phyloP scores from a whole-genome alignment of 805 yeast species.

The Kuraishia cidri region DNA sequence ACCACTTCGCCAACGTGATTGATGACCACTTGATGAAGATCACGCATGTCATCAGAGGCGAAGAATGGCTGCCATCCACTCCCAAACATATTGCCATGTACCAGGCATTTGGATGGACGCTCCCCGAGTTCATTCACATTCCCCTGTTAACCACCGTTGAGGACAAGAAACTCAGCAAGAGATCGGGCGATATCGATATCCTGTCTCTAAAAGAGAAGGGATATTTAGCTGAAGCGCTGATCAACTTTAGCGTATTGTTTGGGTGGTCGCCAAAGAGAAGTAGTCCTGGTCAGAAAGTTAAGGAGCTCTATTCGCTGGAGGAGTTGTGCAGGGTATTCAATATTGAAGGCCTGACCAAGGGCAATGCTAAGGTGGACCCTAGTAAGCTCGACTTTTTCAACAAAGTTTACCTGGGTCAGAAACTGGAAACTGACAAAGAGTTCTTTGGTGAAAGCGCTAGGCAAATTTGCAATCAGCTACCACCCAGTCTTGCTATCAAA shows the following conservation, averaged over 20 bases:
- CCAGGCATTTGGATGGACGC: conserved; percentile 74
- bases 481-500: conserved; percentile 8
- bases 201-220: conserved; percentile 49
- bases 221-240: conserved; percentile 75
- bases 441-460: conserved; percentile 27
- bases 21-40: conserved; percentile 92
- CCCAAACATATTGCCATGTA: conserved; percentile 90
- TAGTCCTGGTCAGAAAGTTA: conserved; percentile 31
- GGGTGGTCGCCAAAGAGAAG: conserved; percentile 89
- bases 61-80: conserved; percentile 95
- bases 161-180: conserved; percentile 76
- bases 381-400: conserved; percentile 72
- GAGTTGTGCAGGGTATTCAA: conserved; percentile 51
- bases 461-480: conserved; percentile 13
- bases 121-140: conserved; percentile 81
- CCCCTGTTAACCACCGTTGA: conserved; percentile 71
- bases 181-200: conserved; percentile 78
- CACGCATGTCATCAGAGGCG: conserved; percentile 94
- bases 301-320: conserved; percentile 41
- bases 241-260: conserved; percentile 80
- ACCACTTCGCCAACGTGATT: conserved; percentile 91
- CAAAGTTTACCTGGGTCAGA: conserved; percentile 48
- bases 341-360: conserved; percentile 73
- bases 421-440: conserved; percentile 25
- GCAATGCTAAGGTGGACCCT: conserved; percentile 87